Evolutionary conservation across 768 basidiomycete genomes (phyloP), one percentile per base, ranked within the genome.

Genomic region (Mrakia gelida): DNA sequence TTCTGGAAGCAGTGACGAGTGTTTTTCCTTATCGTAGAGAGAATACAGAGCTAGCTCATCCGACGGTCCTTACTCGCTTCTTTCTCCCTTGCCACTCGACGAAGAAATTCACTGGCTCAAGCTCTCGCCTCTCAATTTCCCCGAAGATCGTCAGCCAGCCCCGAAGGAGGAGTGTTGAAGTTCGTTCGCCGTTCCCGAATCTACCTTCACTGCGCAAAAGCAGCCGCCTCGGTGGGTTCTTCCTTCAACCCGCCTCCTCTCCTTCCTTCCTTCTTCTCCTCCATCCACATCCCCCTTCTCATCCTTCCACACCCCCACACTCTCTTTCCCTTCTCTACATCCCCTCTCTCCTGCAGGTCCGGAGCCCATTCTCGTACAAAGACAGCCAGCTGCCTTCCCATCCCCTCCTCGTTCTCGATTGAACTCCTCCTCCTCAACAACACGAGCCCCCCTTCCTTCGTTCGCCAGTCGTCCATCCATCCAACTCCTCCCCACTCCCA

Each of bases 331-430:
- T 59, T 28, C 26, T 59, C 5, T 28, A 9, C 54, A 56, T 23
- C n/a, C 59, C n/a, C n/a, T n/a, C 59, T 59, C 59, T 59, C 59
- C 59, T 59, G 59, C 59, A 26, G 59, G 59, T 59, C 59, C 59
- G 59, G 59, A 59, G 59, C 49, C 59, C 59, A 5, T n/a, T 59
- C 11, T n/a, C 28, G n/a, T 15, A n/a, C n/a, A n/a, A 56, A n/a
- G 23, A 9, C 59, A 59, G 59, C 59, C 28, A 59, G 59, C 59
- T 59, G 59, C 28, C 59, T 59, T 28, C 26, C 59, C 59, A 45
- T 7, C 28, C 59, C 21, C n/a, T n/a, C 18, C 54, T 56, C 10
- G 59, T 28, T 59, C 59, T 59, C 59, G 59, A 59, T n/a, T 59
- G 9, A 59, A 11, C 59, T n/a, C 59, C n/a, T 56, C 54, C 23